These are phyloP conservation scores for Eucalyptus fibrosa DNA, from an alignment of 345 rosid genomes.

Conservation along the genomic window DNA sequence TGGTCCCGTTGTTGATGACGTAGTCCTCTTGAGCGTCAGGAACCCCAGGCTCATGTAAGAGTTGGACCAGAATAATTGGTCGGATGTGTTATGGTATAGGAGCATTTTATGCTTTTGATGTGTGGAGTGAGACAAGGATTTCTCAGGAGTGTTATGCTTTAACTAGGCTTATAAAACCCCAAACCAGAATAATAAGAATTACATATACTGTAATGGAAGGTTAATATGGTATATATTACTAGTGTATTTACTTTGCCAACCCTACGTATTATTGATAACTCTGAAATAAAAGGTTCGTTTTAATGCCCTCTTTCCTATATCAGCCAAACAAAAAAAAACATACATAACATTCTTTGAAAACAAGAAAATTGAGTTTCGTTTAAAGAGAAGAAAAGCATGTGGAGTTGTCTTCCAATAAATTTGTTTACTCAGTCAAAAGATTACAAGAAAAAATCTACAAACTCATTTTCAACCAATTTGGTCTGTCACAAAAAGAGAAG, in stretches of 20 bases:
- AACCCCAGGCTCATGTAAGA: not conserved
- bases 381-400: not conserved
- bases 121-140: not conserved
- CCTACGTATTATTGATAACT: not conserved
- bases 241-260: not conserved
- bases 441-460: not conserved
- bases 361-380: not conserved
- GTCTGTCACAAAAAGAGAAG: not conserved
- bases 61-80: not conserved
- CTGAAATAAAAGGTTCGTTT: not conserved
- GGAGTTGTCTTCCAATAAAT: not conserved
- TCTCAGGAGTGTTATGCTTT: not conserved
- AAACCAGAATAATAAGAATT: not conserved
- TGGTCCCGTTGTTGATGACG: constrained; percentile 39
- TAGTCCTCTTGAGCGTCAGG: constrained; percentile 10
- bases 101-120: not conserved
- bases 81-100: not conserved
- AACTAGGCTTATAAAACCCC: not conserved
- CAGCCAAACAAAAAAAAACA: not conserved
- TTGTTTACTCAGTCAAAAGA: not conserved
- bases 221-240: not conserved
- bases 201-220: not conserved
- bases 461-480: not conserved
- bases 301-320: not conserved
- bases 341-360: not conserved